Conservation (phyloP, 441 rosid genomes). For the Arabidopsis lyrata region DNA sequence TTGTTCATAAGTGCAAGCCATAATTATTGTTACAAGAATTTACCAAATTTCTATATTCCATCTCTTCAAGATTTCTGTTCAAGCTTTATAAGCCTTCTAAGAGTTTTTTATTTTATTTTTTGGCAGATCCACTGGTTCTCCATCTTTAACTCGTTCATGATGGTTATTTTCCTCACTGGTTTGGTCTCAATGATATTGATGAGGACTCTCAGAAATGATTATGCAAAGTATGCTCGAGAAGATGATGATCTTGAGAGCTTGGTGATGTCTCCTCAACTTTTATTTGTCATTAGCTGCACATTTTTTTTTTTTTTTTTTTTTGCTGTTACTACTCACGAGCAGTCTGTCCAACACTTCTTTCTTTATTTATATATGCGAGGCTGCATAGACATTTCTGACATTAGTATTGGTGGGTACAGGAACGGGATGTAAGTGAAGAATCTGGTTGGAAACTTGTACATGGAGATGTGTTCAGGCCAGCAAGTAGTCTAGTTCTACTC, state of each 20-base stretch:
- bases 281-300: constrained; percentile 16
- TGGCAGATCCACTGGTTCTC: constrained; percentile 98
- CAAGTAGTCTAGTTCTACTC: constrained; percentile 68
- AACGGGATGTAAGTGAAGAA: constrained; percentile 97
- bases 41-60: constrained; percentile 1
- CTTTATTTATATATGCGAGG: neutral
- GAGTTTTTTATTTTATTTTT: constrained; percentile 26
- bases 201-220: constrained; percentile 97
- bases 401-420: constrained; percentile 54
- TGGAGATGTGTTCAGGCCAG: constrained; percentile 95
- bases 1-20: constrained; percentile 9
- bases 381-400: constrained; percentile 36
- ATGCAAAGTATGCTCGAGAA: constrained; percentile 97
- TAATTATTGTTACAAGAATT: neutral
- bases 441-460: constrained; percentile 99
- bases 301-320: neutral
- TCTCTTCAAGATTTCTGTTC: constrained; percentile 35
- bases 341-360: constrained; percentile 17
- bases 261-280: constrained; percentile 56
- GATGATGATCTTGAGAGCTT: constrained; percentile 95
- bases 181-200: constrained; percentile 97
- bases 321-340: constrained; percentile 8
- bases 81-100: constrained; percentile 20
- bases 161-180: constrained; percentile 99
- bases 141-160: constrained; percentile 97